Evolutionary conservation across 2,329 filamentous ascomycete species (phyloP).

Genomic region (Zasmidium citrigriseum): DNA sequence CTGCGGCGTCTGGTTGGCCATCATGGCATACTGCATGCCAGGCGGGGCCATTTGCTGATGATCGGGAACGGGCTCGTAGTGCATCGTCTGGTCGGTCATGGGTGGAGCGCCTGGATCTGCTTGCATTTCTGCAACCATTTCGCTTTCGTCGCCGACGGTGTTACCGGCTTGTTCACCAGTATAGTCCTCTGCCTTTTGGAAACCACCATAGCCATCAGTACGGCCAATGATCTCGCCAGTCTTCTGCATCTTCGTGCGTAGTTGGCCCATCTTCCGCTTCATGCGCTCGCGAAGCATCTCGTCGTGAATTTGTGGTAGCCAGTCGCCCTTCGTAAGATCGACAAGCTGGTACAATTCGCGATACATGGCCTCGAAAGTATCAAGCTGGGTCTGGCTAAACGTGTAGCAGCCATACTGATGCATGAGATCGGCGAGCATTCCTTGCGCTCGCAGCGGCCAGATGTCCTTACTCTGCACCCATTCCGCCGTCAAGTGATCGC

Average conservation of each 20-base stretch:
- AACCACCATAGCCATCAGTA: conserved; percentile 35
- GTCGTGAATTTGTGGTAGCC: conserved; percentile 36
- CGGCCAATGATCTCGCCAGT: conserved; percentile 38
- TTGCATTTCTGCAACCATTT: conserved; percentile 19
- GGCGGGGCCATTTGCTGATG: conserved; percentile 24
- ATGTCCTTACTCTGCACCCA: conserved; percentile 41
- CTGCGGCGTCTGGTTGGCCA: conserved; percentile 24
- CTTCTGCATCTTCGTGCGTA: conserved; percentile 41
- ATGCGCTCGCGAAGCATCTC: conserved; percentile 39
- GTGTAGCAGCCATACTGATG: conserved; percentile 38
- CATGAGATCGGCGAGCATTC: conserved; percentile 38
- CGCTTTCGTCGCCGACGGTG: conserved; percentile 28
- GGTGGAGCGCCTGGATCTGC: conserved; percentile 17
- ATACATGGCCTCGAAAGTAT: conserved; percentile 38
- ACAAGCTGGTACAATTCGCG: conserved; percentile 37
- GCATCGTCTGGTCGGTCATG: conserved; percentile 28
- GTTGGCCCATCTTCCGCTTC: conserved; percentile 40
- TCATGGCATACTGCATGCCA: conserved; percentile 24
- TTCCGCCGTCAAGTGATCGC: conserved; percentile 39
- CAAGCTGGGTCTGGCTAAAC: conserved; percentile 33
- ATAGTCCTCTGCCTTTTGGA: conserved; percentile 35
- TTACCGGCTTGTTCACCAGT: conserved; percentile 34
- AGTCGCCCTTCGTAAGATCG: conserved; percentile 36
- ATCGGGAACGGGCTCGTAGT: conserved; percentile 30
- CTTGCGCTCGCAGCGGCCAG: conserved; percentile 39